Base-by-base conservation (phyloP, 2,329 filamentous ascomycete species). In the Xylariales sp. region DNA sequence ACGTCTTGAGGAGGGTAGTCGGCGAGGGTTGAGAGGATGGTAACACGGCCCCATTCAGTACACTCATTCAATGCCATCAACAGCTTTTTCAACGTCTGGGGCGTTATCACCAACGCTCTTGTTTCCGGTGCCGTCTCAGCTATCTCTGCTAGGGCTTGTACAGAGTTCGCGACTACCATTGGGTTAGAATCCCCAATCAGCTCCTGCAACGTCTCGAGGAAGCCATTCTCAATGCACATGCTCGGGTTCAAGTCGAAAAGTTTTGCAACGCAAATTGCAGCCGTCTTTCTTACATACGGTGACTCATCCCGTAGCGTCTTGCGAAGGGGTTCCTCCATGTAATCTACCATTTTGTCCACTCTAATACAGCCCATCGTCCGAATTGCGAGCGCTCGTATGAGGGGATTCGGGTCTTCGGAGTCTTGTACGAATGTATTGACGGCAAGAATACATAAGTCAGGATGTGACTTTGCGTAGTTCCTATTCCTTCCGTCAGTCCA, bases 341-440 rank as follows among this genome's bases (percentile, higher is more conserved):
- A 99, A 79, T 99, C 96, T 72, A 98, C 93, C 93, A 99, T 99
- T 82, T 99, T 99, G 75, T 98, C 96, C 64, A 99, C 96, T 64
- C 96, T 87, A 76, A 99, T 98, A 78, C 96, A 98, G 48, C 96
- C 96, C 96, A 99, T 99, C 41, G 96, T 99, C 75, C 96, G 89
- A 80, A 99, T 97, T 63, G 96, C 96, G 59, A 99, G 87, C 58
- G 96, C 96, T 85, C 96, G 87, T 76, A 99, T 93, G 30, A 99
- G 87, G 14, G 96, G 96, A 78, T 99, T 99, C 50, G 96, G 96
- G 77, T 99, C 96, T 87, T 99, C 96, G 16, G 96, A 96, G 80
- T 99, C 96, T 86, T 99, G 96, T 5, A 98, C 96, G 77, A 99
- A 99, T 14, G 96, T 99, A 80, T 99, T 99, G 78, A 99, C 96